Evolutionary conservation across 495 filamentous ascomycete species (phyloP).

Genomic region (Aspergillus incahuasiensis): DNA sequence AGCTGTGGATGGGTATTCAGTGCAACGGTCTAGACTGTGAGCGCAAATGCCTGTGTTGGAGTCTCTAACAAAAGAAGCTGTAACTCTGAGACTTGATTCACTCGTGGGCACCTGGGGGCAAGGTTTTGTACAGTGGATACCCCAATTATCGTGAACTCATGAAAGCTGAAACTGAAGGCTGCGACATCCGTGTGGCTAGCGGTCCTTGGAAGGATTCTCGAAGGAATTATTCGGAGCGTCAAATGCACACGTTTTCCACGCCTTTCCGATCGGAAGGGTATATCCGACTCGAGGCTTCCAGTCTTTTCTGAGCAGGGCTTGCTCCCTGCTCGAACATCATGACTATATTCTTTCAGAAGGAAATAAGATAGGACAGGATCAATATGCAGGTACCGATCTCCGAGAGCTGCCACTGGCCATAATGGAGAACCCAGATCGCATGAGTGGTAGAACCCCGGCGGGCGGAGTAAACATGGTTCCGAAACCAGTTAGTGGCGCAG

Average conservation of each 20-base stretch:
- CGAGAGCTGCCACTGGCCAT: too few relatives aligned
- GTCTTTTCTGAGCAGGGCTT: too few relatives aligned
- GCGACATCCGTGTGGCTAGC: neutral
- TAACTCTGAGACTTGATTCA: neutral
- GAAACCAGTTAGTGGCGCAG: neutral
- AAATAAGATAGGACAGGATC: too few relatives aligned
- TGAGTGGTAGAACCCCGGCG: neutral
- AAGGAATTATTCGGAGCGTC: neutral
- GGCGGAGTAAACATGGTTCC: neutral
- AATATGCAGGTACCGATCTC: too few relatives aligned
- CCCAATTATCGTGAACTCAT: neutral
- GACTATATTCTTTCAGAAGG: too few relatives aligned
- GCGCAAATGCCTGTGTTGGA: neutral
- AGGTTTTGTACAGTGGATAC: neutral
- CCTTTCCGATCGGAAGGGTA: too few relatives aligned
- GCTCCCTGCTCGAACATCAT: too few relatives aligned
- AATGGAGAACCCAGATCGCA: too few relatives aligned
- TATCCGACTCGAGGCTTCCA: too few relatives aligned
- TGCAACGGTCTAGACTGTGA: neutral
- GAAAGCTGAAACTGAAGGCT: neutral
- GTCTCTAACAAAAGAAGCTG: neutral
- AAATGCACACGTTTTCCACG: too few relatives aligned
- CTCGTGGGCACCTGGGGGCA: neutral
- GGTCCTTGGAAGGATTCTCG: neutral
- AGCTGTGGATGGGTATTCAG: neutral